Evolutionary conservation across 2,329 filamentous ascomycete species (phyloP).

Genomic region (Ascochyta koolunga): DNA sequence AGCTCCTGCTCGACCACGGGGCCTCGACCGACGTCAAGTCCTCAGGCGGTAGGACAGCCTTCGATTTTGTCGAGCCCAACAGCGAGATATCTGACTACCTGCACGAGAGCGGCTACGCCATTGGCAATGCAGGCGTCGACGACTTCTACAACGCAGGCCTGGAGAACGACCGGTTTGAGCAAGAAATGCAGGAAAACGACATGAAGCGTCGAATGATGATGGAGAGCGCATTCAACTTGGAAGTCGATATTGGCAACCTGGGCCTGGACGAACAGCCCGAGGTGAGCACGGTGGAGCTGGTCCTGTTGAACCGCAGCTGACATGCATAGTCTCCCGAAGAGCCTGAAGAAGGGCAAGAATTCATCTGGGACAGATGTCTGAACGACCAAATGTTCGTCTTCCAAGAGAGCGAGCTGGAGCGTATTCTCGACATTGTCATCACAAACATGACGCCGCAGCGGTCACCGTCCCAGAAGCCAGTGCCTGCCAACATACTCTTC

Average conservation of each 20-base stretch:
- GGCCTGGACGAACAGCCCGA: conserved; percentile 96
- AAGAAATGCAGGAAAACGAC: conserved; percentile 96
- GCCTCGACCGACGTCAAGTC: conserved; percentile 97
- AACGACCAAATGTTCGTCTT: conserved; percentile 99
- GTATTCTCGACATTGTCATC: conserved; percentile 93
- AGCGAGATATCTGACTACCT: conserved; percentile 97
- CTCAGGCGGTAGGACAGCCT: conserved; percentile 88
- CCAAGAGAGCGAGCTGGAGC: conserved; percentile 88
- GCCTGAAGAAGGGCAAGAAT: conserved; percentile 88
- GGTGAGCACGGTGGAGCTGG: conserved; percentile 55
- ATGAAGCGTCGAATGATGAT: conserved; percentile 98
- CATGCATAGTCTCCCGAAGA: conserved; percentile 64
- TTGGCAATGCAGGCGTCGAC: conserved; percentile 80
- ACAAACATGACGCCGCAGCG: conserved; percentile 97
- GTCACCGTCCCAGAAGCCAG: conserved; percentile 95
- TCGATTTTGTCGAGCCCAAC: conserved; percentile 93
- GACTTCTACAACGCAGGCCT: conserved; percentile 96
- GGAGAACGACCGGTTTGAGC: conserved; percentile 91
- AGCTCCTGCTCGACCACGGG: conserved; percentile 87
- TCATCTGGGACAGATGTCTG: conserved; percentile 91
- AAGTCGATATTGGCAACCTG: conserved; percentile 94
- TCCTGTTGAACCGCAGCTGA: conserved; percentile 28
- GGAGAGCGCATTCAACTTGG: conserved; percentile 94
- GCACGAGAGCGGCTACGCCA: conserved; percentile 90
- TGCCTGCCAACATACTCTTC: conserved; percentile 96